These are phyloP conservation scores for Parastagonospora avenae DNA, from an alignment of 2,329 filamentous ascomycete genomes.

Conservation along the genomic window DNA sequence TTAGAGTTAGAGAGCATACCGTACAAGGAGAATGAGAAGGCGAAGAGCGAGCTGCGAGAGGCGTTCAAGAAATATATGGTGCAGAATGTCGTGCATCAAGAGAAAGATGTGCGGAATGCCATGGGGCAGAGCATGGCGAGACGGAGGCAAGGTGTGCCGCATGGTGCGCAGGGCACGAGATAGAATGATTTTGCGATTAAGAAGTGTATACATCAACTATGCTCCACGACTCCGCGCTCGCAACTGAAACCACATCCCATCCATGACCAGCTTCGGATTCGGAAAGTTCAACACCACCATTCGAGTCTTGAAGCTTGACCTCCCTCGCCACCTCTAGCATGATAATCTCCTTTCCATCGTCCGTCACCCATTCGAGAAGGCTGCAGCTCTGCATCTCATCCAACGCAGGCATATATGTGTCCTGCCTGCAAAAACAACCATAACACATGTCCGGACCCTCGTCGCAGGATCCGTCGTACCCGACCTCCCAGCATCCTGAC, in stretches of 20 bases:
- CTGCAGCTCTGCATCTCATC: not conserved
- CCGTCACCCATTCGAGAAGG: not conserved
- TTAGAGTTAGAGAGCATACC: conserved; percentile 81
- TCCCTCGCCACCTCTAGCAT: not conserved
- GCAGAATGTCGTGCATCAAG: conserved; percentile 74
- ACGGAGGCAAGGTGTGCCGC: conserved; percentile 65
- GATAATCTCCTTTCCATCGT: not conserved
- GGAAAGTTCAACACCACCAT: no score
- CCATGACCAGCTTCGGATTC: no score
- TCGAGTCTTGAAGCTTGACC: no score
- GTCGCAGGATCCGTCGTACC: not conserved
- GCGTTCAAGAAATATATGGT: conserved; percentile 87
- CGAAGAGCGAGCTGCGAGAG: conserved; percentile 64
- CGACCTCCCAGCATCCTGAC: not conserved
- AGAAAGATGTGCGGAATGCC: conserved; percentile 81
- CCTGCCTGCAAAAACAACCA: not conserved
- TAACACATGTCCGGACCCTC: not conserved
- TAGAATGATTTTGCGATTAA: no score
- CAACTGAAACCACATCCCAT: no score
- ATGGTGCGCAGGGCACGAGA: conserved; percentile 55
- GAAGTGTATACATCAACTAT: no score
- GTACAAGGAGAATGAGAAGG: conserved; percentile 72
- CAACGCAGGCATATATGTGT: not conserved
- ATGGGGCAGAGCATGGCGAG: conserved; percentile 70
- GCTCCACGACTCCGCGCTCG: no score